Evolutionary conservation across 352 stramenopile species (phyloP).

Genomic region (Phytophthora crassamura): DNA sequence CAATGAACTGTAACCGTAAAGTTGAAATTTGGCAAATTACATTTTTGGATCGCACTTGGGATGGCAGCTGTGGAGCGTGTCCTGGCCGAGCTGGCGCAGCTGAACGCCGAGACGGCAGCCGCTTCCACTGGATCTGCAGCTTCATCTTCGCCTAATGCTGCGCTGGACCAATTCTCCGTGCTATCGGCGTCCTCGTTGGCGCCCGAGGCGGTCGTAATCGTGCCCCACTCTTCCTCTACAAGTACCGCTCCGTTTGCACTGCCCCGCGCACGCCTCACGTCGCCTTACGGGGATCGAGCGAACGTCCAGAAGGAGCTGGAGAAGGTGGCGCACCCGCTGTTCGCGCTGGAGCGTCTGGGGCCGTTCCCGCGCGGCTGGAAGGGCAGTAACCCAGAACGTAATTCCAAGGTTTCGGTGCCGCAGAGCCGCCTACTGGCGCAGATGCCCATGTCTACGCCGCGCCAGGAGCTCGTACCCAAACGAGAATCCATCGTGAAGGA

Average conservation of each 20-base stretch:
- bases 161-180: slow-evolving; percentile 59
- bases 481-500: slow-evolving; percentile 54
- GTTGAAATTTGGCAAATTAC: not conserved
- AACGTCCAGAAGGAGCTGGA: slow-evolving; percentile 40
- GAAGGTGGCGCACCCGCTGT: slow-evolving; percentile 35
- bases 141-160: slow-evolving; percentile 13
- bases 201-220: slow-evolving; percentile 54
- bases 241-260: slow-evolving; percentile 43
- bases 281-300: slow-evolving; percentile 36
- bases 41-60: not conserved
- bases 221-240: slow-evolving; percentile 24
- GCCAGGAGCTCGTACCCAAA: slow-evolving; percentile 61
- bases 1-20: no score
- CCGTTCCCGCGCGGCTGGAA: slow-evolving; percentile 37
- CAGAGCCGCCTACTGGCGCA: slow-evolving; percentile 75
- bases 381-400: slow-evolving; percentile 16
- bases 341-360: slow-evolving; percentile 51
- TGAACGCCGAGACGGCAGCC: slow-evolving; percentile 22
- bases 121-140: not conserved
- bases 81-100: slow-evolving; percentile 48
- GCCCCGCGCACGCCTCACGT: slow-evolving; percentile 45
- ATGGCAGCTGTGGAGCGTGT: slow-evolving; percentile 47
- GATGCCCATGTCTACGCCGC: slow-evolving; percentile 66
- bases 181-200: slow-evolving; percentile 50
- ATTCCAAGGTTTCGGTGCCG: slow-evolving; percentile 19